phyloP scores from a whole-genome alignment of 352 stramenopile genomes.

The Globisporangium apiculatum region DNA sequence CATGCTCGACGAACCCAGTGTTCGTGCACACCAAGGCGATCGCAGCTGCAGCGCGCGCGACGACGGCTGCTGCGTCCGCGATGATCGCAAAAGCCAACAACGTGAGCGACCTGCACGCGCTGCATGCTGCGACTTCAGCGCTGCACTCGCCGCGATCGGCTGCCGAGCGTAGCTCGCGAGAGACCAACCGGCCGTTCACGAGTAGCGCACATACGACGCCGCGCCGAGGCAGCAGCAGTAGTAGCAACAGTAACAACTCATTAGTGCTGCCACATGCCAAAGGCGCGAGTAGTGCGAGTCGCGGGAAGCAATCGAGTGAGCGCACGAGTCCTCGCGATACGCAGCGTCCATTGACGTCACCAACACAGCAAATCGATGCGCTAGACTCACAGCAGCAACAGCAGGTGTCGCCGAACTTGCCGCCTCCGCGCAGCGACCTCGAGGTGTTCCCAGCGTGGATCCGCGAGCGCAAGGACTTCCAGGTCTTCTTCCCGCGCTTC shows the following conservation, averaged over 20 bases:
- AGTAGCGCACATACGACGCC: background rate
- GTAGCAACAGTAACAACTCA: background rate
- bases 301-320: background rate
- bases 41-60: constrained; percentile 32
- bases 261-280: background rate
- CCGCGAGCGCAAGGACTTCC: constrained; percentile 71
- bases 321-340: background rate
- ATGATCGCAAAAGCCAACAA: constrained; percentile 35
- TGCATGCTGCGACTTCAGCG: constrained; percentile 21
- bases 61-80: constrained; percentile 29
- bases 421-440: constrained; percentile 12
- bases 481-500: constrained; percentile 64
- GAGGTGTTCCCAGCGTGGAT: constrained; percentile 58
- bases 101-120: constrained; percentile 23
- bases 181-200: constrained; percentile 2
- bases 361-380: background rate
- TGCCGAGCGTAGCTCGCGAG: constrained; percentile 7
- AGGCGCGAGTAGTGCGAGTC: background rate
- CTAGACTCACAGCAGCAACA: background rate
- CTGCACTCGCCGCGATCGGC: constrained; percentile 22
- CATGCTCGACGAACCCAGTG: constrained; percentile 17
- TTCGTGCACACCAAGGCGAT: constrained; percentile 44
- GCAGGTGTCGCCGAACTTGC: background rate
- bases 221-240: background rate
- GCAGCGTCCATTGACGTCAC: constrained; percentile 5